Conservation (phyloP, 306 rosid species). For the Geum urbanum region DNA sequence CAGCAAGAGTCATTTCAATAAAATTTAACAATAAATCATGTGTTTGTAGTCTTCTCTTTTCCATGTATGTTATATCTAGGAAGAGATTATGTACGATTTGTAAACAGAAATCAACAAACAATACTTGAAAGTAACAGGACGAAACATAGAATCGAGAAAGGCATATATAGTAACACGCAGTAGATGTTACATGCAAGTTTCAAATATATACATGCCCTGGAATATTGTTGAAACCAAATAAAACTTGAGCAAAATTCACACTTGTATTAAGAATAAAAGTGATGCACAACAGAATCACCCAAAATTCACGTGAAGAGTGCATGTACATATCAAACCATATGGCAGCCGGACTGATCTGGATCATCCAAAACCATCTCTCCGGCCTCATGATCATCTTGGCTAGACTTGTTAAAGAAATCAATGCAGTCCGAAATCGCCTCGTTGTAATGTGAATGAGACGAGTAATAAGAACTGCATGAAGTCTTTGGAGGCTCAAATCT, state of each 20-base stretch:
- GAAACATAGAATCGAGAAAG: not conserved
- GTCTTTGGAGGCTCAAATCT: slow-evolving; percentile 71
- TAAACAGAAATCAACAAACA: not conserved
- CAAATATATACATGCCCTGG: not conserved
- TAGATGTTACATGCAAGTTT: too few species aligned
- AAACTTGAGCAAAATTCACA: not conserved
- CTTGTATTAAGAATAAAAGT: not conserved
- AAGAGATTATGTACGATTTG: too few species aligned
- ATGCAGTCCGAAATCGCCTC: slow-evolving; percentile 79
- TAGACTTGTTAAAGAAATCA: slow-evolving; percentile 74
- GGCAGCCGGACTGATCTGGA: slow-evolving; percentile 30
- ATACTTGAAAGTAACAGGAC: not conserved
- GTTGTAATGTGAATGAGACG: slow-evolving; percentile 68
- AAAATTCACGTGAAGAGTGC: not conserved
- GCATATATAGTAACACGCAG: not conserved
- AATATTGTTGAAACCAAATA: not conserved
- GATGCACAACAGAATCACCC: not conserved
- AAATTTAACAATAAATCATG: too few species aligned
- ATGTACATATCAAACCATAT: slow-evolving; percentile 29
- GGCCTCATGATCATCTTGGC: slow-evolving; percentile 34
- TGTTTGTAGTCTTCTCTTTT: too few species aligned
- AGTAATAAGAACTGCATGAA: slow-evolving; percentile 66
- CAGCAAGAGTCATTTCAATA: not conserved
- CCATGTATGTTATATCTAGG: too few species aligned
- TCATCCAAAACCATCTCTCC: slow-evolving; percentile 27